Evolutionary conservation across 805 yeast species (phyloP), one percentile per base, ranked within the genome.

Genomic region (Limtongozyma cylindracea): DNA sequence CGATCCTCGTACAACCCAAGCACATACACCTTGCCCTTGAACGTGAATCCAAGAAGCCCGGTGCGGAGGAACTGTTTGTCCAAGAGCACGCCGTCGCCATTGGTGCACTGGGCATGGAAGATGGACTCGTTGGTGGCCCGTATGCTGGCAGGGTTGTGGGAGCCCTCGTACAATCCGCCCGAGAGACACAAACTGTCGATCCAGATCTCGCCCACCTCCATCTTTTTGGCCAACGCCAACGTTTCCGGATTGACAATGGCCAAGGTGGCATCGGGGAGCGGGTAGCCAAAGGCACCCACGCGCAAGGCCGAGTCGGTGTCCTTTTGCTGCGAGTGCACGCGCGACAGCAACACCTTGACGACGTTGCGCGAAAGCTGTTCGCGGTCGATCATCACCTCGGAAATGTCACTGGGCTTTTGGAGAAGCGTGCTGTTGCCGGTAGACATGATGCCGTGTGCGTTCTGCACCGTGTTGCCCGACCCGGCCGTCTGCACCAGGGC

Each of bases 231-330:
- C 10, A 88, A 47, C 2, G 68, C 50, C 17, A 69, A 59, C 26
- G 84, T 77, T 27, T 88, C 96, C 0, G 96, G 96, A 38, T 91
- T 80, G 0, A 88, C 96, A 14, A 88, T 63, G 0, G 95, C 95
- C 16, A 84, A 41, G 0, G 91, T 76, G 0, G 95, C 84, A 46
- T 84, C 94, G 0, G 95, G 94, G 2, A 88, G 42, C 1, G 98
- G 96, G 35, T 57, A 78, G 0, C 98, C 98, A 53, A 84, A 88
- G 0, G 94, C 72, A 10, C 91, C 91, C 0, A 88, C 70, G 22
- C 91, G 51, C 19, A 78, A 45, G 23, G 35, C 24, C 5, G 71
- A 71, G 34, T 47, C 56, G 24, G 53, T 66, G 12, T 69, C 61
- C n/a, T n/a, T n/a, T n/a, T n/a, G n/a, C n/a, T n/a, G n/a, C n/a